phyloP scores from a whole-genome alignment of 768 basidiomycete genomes.

The Kwoniella sp. region DNA sequence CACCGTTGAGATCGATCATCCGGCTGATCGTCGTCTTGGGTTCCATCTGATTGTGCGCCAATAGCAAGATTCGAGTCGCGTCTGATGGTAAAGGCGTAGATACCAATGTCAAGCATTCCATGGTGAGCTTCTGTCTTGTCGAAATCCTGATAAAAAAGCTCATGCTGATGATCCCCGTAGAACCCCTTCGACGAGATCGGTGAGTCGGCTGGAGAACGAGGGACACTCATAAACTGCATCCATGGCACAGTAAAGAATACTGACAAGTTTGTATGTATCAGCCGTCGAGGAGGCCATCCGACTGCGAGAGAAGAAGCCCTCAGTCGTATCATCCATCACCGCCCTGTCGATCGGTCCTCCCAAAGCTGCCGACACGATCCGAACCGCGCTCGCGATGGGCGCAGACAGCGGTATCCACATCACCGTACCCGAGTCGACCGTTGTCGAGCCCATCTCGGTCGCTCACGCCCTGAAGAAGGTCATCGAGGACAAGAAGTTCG shows the following conservation, averaged over 20 bases:
- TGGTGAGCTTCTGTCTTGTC: conserved; percentile 64
- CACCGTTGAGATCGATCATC: background rate
- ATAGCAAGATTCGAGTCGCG: conserved; percentile 92
- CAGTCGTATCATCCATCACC: conserved; percentile 75
- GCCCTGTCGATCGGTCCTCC: conserved; percentile 92
- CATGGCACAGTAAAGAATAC: background rate
- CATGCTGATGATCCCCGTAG: conserved; percentile 58
- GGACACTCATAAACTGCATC: background rate
- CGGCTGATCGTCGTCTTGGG: background rate
- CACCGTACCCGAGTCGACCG: conserved; percentile 74
- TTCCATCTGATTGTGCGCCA: background rate
- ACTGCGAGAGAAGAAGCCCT: conserved; percentile 70
- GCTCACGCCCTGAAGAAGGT: conserved; percentile 80
- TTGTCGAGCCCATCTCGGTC: conserved; percentile 82
- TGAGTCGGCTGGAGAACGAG: conserved; percentile 54
- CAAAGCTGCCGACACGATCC: conserved; percentile 84
- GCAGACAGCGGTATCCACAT: conserved; percentile 91
- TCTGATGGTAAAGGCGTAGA: conserved; percentile 93
- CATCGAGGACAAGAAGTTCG: conserved; percentile 68
- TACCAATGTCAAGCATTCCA: conserved; percentile 96
- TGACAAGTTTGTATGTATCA: conserved; percentile 50
- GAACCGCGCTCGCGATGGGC: conserved; percentile 97
- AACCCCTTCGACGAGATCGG: conserved; percentile 99
- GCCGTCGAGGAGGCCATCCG: conserved; percentile 97
- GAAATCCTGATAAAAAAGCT: background rate